Evolutionary conservation across 2,329 filamentous ascomycete species (phyloP).

Genomic region (Xylariaceae sp.): DNA sequence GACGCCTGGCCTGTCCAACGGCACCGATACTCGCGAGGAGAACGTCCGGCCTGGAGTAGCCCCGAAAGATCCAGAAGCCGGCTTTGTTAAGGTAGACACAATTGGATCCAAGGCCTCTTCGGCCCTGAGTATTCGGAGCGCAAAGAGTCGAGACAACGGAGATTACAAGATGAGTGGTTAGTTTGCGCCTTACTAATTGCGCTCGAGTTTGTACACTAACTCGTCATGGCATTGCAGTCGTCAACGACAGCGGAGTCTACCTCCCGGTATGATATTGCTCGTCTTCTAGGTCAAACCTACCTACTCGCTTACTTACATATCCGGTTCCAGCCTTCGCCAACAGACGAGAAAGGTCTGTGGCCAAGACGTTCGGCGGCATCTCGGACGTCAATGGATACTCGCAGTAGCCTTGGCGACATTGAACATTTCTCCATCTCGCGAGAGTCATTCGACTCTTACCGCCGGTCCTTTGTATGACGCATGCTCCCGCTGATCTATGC

Average conservation of each 20-base stretch:
- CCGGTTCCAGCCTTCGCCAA: conserved; percentile 73
- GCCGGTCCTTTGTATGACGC: conserved; percentile 83
- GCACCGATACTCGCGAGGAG: conserved; percentile 53
- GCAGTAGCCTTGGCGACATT: conserved; percentile 71
- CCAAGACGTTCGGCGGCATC: conserved; percentile 55
- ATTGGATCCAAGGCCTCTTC: conserved; percentile 65
- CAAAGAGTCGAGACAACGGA: conserved; percentile 63
- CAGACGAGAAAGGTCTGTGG: conserved; percentile 84
- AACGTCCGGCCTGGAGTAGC: conserved; percentile 47
- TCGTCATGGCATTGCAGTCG: conserved; percentile 61
- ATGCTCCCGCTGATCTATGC: neutral
- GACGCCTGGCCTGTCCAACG: conserved; percentile 41
- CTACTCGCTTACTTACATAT: conserved; percentile 32
- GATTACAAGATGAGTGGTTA: conserved; percentile 83
- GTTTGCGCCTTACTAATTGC: conserved; percentile 33
- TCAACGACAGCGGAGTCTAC: conserved; percentile 94
- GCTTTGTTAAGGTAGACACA: conserved; percentile 65
- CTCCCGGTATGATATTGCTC: conserved; percentile 68
- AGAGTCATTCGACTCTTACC: conserved; percentile 96
- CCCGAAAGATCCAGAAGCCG: conserved; percentile 48
- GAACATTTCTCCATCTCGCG: conserved; percentile 94
- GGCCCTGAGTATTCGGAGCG: conserved; percentile 63
- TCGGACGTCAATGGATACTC: conserved; percentile 57
- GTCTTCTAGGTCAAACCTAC: conserved; percentile 6
- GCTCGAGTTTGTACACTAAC: conserved; percentile 21